phyloP scores from a whole-genome alignment of 2,329 filamentous ascomycete species.

The Mollisia scopiformis region DNA sequence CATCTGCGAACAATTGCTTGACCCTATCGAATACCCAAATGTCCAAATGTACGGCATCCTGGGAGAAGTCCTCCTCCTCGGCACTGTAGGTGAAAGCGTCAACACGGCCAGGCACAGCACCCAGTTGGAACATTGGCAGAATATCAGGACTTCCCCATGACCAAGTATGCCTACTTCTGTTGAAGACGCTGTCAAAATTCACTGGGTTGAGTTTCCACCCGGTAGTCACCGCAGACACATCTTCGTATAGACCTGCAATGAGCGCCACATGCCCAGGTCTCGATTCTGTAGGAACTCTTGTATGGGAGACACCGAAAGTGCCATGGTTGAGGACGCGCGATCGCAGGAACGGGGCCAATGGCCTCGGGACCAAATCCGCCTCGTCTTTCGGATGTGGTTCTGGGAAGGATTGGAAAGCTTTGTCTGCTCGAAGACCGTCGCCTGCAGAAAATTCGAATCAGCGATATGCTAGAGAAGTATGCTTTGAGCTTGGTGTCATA shows the following conservation, averaged over 20 bases:
- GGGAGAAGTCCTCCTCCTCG: slow-evolving; percentile 88
- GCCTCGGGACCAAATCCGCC: slow-evolving; percentile 71
- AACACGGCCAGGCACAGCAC: slow-evolving; percentile 84
- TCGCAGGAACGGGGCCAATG: slow-evolving; percentile 87
- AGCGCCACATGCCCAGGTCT: slow-evolving; percentile 94
- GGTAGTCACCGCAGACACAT: slow-evolving; percentile 95
- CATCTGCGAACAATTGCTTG: slow-evolving; percentile 81
- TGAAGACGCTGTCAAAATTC: slow-evolving; percentile 98
- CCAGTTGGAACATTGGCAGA: slow-evolving; percentile 92
- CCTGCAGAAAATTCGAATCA: slow-evolving; percentile 48
- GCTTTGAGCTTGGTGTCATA: slow-evolving; percentile 41
- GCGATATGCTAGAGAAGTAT: slow-evolving; percentile 9
- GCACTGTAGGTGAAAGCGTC: slow-evolving; percentile 84
- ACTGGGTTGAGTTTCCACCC: slow-evolving; percentile 99
- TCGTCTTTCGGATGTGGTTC: slow-evolving; percentile 76
- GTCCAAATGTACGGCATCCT: slow-evolving; percentile 80
- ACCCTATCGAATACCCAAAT: slow-evolving; percentile 96
- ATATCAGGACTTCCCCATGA: slow-evolving; percentile 99
- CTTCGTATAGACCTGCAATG: slow-evolving; percentile 95
- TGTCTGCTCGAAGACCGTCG: slow-evolving; percentile 94
- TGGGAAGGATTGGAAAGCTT: slow-evolving; percentile 91
- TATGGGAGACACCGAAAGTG: slow-evolving; percentile 97
- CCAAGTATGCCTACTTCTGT: slow-evolving; percentile 95
- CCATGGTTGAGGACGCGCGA: slow-evolving; percentile 86
- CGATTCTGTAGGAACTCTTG: slow-evolving; percentile 94